Evolutionary conservation across 768 basidiomycete species (phyloP).

Genomic region (Collybiopsis luxurians): DNA sequence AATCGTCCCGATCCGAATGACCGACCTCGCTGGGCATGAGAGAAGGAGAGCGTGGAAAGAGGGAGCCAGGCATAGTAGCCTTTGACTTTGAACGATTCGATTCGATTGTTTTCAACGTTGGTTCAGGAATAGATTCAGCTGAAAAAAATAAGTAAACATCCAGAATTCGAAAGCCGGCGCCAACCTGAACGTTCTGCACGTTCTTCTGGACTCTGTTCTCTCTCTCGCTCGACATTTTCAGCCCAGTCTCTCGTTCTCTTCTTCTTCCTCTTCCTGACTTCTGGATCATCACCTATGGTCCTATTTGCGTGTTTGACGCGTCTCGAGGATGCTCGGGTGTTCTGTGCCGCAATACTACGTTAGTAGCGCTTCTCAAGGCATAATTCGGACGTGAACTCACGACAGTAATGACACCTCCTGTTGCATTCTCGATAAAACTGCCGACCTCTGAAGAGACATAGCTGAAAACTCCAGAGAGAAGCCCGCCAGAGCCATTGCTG

Average conservation of each 20-base stretch:
- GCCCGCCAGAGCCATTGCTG: slow-evolving; percentile 24
- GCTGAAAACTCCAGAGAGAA: slow-evolving; percentile 62
- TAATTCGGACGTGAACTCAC: slow-evolving; percentile 7
- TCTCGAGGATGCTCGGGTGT: slow-evolving; percentile 8
- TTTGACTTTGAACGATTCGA: slow-evolving; percentile 30
- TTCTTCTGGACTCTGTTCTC: neutral
- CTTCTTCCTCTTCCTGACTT: slow-evolving; percentile 7
- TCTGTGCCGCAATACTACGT: neutral
- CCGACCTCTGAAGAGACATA: slow-evolving; percentile 72
- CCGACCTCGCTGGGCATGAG: slow-evolving; percentile 39
- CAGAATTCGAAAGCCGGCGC: neutral
- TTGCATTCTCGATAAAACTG: slow-evolving; percentile 67
- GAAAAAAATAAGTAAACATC: neutral
- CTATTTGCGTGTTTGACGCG: slow-evolving; percentile 12
- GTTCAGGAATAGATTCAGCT: slow-evolving; percentile 22
- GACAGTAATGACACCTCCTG: slow-evolving; percentile 36
- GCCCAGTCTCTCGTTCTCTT: slow-evolving; percentile 8
- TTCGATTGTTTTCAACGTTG: slow-evolving; percentile 24
- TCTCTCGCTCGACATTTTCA: neutral
- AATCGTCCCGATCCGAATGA: neutral
- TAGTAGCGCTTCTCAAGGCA: slow-evolving; percentile 1
- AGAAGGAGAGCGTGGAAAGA: slow-evolving; percentile 74
- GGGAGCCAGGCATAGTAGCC: slow-evolving; percentile 72
- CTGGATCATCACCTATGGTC: neutral
- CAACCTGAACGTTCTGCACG: neutral